Evolutionary conservation across 163 green algal species (phyloP).

Genomic region (Coccomyxa subellipsoidea): DNA sequence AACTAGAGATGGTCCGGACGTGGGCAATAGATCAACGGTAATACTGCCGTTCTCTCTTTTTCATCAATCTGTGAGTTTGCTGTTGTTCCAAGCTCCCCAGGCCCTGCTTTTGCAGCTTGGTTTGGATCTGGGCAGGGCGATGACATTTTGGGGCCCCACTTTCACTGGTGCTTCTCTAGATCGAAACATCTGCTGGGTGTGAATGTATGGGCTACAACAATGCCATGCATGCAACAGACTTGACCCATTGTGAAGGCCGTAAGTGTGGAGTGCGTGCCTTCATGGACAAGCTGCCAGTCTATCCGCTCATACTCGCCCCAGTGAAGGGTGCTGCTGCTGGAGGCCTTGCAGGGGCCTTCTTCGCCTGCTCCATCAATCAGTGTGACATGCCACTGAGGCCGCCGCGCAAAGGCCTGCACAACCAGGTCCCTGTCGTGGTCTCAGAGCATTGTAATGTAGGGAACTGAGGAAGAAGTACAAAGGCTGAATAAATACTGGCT

Average conservation of each 20-base stretch:
- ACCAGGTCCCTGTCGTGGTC: slow-evolving; percentile 21
- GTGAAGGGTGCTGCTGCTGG: not conserved
- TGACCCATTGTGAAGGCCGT: no score
- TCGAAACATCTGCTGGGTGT: no score
- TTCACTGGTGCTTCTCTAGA: no score
- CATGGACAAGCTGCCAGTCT: slow-evolving; percentile 30
- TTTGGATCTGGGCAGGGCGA: no score
- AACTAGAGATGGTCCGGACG: not conserved
- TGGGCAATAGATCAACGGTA: not conserved
- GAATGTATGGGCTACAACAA: not conserved
- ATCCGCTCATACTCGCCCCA: slow-evolving; percentile 50
- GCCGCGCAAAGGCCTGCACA: slow-evolving; percentile 1
- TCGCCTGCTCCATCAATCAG: not conserved
- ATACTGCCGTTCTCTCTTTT: not conserved
- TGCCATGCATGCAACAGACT: not conserved
- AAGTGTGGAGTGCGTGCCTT: no score
- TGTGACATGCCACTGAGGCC: slow-evolving; percentile 19
- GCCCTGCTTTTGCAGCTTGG: no score
- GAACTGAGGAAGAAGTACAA: not conserved
- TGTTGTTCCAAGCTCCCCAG: no score
- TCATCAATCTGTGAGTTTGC: not conserved
- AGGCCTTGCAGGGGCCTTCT: not conserved
- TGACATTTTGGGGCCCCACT: no score
- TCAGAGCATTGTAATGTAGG: not conserved
- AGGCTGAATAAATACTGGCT: not conserved